phyloP scores from a whole-genome alignment of 352 stramenopile species.

The Pythium pyrilobum region DNA sequence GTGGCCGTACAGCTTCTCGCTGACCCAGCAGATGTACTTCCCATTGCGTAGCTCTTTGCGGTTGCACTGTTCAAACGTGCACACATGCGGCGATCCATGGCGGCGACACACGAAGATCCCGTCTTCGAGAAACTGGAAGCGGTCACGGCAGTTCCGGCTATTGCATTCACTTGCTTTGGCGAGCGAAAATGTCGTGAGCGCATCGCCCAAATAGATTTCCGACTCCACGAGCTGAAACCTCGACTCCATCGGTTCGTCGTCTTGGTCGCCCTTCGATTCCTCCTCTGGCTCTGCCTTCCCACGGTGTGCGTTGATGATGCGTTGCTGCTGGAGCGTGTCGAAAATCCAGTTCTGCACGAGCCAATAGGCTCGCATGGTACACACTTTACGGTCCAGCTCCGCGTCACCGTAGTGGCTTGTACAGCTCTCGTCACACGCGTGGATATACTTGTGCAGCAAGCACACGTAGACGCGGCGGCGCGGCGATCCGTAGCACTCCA shows the following conservation, averaged over 20 bases:
- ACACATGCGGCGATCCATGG: constrained; percentile 68
- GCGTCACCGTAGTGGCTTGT: constrained; percentile 56
- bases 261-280: constrained; percentile 19
- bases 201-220: constrained; percentile 60
- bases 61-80: constrained; percentile 71
- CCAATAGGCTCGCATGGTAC: constrained; percentile 66
- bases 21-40: constrained; percentile 71
- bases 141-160: constrained; percentile 24
- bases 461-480: constrained; percentile 73
- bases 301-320: constrained; percentile 3
- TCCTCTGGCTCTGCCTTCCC: constrained; percentile 8
- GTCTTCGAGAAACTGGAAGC: constrained; percentile 70
- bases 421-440: constrained; percentile 68
- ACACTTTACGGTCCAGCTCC: constrained; percentile 62
- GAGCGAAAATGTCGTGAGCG: constrained; percentile 47
- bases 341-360: constrained; percentile 79
- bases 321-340: constrained; percentile 44
- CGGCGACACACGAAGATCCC: constrained; percentile 63
- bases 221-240: constrained; percentile 32
- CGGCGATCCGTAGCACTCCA: constrained; percentile 65
- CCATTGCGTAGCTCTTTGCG: constrained; percentile 42
- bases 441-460: constrained; percentile 76
- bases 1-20: constrained; percentile 48
- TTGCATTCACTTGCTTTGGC: constrained; percentile 36
- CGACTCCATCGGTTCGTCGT: constrained; percentile 4